Evolutionary conservation across 2,329 filamentous ascomycete species (phyloP), one percentile per base, ranked within the genome.

Genomic region (Arthrobotrys iridis): DNA sequence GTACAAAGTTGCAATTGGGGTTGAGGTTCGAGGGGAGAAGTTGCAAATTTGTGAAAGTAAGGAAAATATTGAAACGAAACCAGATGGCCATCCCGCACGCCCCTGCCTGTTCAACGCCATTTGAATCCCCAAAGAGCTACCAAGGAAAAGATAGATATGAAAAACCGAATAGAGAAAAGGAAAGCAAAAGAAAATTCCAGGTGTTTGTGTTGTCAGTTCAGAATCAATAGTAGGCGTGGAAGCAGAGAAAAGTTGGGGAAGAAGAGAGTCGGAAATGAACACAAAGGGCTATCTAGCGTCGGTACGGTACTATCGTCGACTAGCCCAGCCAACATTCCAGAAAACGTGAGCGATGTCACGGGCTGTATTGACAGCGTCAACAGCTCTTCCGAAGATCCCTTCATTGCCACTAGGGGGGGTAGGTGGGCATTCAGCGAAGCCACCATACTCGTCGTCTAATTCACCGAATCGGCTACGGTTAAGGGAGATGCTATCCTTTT

Each of bases 271-370:
- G 18, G 35, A 46, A 66, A 59, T 41, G 50, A 45, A 59, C 15
- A 43, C 50, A 37, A 55, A 55, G 45, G 52, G 59, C 50, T 64
- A 72, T 35, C 28, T 22, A 18, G 52, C 52, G 33, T 74, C 60
- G 26, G 60, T 40, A 59, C 41, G 68, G 46, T 67, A 55, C 71
- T 75, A 75, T 59, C 71, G 71, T 67, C 71, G 71, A 68, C 71
- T 58, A n/a, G 71, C 71, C 71, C 71, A 75, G 57, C 71, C 71
- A 43, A 89, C 89, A 80, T 91, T 91, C 89, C 88, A 90, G 78
- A 91, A 89, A 78, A 91, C 88, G 81, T 90, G 87, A 71, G 87
- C 87, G 79, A 91, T 91, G 80, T 91, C 89, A 79, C 88, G 87
- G 78, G 88, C 89, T 58, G 89, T 90, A 82, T 90, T 90, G 82